phyloP scores from a whole-genome alignment of 176 grass and related monocot genomes.

The Avena atlantica region DNA sequence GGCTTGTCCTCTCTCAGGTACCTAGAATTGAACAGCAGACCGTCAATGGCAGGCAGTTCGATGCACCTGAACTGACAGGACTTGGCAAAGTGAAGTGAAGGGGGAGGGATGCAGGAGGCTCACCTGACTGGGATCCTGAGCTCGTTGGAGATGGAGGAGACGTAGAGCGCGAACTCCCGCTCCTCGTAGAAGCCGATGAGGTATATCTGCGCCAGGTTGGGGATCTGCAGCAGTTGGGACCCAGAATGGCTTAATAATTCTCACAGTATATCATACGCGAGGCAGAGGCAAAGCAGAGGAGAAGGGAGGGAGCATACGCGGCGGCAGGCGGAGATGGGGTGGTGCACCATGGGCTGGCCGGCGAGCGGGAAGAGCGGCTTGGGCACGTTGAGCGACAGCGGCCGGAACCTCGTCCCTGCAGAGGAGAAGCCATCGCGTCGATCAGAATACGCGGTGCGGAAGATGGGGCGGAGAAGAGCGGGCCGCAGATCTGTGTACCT shows the following conservation, averaged over 20 bases:
- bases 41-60: neutral
- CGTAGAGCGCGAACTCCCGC: constrained; percentile 92
- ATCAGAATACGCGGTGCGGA: neutral
- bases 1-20: constrained; percentile 98
- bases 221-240: constrained; percentile 61
- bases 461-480: no score
- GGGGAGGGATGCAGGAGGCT: neutral
- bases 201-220: constrained; percentile 96
- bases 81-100: neutral
- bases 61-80: neutral
- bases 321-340: constrained; percentile 86
- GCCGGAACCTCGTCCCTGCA: constrained; percentile 91
- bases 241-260: no score
- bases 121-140: constrained; percentile 94
- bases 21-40: constrained; percentile 47
- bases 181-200: constrained; percentile 98
- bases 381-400: constrained; percentile 92
- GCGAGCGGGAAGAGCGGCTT: constrained; percentile 98
- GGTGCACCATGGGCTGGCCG: constrained; percentile 97
- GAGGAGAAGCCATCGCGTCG: neutral
- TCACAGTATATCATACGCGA: neutral
- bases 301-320: constrained; percentile 44
- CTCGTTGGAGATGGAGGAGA: constrained; percentile 96
- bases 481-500: constrained; percentile 63
- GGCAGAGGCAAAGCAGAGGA: neutral